These are phyloP conservation scores for Poa pratensis DNA, from an alignment of 176 grass and related monocot species.

Conservation along the genomic window DNA sequence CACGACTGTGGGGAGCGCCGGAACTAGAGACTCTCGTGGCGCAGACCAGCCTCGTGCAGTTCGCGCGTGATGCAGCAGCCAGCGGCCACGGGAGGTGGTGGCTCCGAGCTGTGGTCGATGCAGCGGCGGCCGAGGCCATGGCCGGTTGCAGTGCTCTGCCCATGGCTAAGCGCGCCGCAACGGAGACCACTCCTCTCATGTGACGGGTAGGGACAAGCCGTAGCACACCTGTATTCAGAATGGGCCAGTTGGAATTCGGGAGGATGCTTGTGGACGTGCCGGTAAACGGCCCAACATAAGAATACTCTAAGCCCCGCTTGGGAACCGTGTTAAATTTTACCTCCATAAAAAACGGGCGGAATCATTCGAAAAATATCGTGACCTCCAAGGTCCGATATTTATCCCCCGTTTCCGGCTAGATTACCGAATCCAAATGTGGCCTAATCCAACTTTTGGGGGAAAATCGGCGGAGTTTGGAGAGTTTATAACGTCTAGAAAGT, in stretches of 20 bases:
- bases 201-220: conserved; percentile 1
- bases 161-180: not conserved
- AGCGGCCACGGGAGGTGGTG: not conserved
- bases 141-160: not conserved
- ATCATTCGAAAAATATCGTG: no score
- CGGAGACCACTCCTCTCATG: not conserved
- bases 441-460: no score
- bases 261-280: not conserved
- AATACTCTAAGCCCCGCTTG: no score
- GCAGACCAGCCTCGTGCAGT: not conserved
- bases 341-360: no score
- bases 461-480: no score
- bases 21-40: not conserved
- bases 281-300: no score
- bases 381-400: no score
- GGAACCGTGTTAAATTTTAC: no score
- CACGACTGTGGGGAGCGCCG: not conserved
- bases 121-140: not conserved
- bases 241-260: not conserved
- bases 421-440: no score
- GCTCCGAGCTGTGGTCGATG: not conserved
- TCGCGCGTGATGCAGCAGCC: not conserved
- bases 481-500: no score
- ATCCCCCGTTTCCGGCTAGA: no score
- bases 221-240: not conserved